Evolutionary conservation across 1,139 yeast species (phyloP).

Genomic region (Zygotorulaspora mrakii): DNA sequence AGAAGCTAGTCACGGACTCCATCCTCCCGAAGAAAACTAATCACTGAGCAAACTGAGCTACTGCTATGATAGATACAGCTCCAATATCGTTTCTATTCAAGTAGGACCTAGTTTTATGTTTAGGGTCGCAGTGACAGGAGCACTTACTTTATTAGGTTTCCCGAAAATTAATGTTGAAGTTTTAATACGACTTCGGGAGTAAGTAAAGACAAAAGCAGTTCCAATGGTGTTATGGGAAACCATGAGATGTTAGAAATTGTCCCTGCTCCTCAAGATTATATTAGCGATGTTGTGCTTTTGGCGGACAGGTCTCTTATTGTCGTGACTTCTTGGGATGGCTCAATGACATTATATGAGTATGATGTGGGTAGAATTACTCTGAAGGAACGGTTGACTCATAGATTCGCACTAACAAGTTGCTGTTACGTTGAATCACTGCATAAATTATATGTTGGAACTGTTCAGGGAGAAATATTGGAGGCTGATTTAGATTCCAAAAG

Average conservation of each 20-base stretch:
- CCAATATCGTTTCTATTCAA: background rate
- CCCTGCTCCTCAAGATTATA: slow-evolving; percentile 26
- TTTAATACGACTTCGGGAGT: too few species aligned
- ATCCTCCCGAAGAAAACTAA: slow-evolving; percentile 5
- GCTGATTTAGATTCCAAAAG: slow-evolving; percentile 22
- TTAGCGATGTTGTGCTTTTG: slow-evolving; percentile 26
- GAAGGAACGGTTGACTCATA: slow-evolving; percentile 17
- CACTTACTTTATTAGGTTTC: background rate
- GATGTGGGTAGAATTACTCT: slow-evolving; percentile 10
- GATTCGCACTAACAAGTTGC: slow-evolving; percentile 23
- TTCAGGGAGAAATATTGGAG: slow-evolving; percentile 31
- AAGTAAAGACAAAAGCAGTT: background rate
- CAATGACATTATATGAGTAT: slow-evolving; percentile 23
- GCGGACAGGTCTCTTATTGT: slow-evolving; percentile 17
- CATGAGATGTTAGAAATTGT: slow-evolving; percentile 13
- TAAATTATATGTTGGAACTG: slow-evolving; percentile 28
- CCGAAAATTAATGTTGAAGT: background rate
- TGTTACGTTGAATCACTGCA: slow-evolving; percentile 7
- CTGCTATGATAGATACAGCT: background rate
- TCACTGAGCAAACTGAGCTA: background rate
- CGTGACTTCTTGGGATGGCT: slow-evolving; percentile 35
- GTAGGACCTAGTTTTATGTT: background rate
- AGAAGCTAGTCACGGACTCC: slow-evolving; percentile 27
- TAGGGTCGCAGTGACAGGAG: too few species aligned
- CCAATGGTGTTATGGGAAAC: slow-evolving; percentile 3